Percentiles rank a stretch among this genome's conserved stretches.
These are phyloP conservation scores for Saccharum hybrid DNA, from an alignment of 202 grass and related monocot genomes.

Conservation along the genomic window DNA sequence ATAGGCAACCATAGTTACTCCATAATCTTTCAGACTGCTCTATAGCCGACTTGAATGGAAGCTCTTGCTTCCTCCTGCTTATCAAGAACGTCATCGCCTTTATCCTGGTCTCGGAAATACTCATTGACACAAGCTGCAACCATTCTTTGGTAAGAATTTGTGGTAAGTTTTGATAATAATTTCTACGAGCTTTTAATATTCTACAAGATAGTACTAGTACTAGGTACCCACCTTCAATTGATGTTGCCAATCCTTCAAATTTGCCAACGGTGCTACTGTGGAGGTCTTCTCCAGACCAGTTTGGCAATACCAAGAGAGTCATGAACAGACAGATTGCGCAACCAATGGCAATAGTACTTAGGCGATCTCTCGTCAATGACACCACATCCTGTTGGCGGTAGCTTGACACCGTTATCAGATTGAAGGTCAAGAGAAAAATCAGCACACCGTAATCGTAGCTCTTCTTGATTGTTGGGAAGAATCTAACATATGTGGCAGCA, in stretches of 20 bases:
- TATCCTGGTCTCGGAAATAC: conserved; percentile 67
- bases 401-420: conserved; percentile 93
- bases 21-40: conserved; percentile 38
- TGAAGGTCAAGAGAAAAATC: conserved; percentile 94
- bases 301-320: conserved; percentile 80
- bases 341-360: conserved; percentile 82
- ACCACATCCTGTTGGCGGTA: conserved; percentile 71
- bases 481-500: conserved; percentile 75
- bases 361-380: conserved; percentile 68
- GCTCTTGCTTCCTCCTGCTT: conserved; percentile 54
- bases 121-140: conserved; percentile 74
- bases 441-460: conserved; percentile 91
- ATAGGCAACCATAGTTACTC: too few species aligned
- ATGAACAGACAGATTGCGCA: conserved; percentile 92
- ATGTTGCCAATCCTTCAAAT: conserved; percentile 81
- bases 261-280: conserved; percentile 72
- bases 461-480: conserved; percentile 91
- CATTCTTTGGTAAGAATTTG: conserved; percentile 44
- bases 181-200: not conserved
- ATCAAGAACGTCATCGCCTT: conserved; percentile 49
- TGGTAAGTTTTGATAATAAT: conserved; percentile 1
- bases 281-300: conserved; percentile 96
- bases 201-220: not conserved
- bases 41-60: conserved; percentile 69
- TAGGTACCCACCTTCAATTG: conserved; percentile 72